Base-by-base conservation (phyloP, 1,139 yeast genomes). In the Candida tunisiensis region DNA sequence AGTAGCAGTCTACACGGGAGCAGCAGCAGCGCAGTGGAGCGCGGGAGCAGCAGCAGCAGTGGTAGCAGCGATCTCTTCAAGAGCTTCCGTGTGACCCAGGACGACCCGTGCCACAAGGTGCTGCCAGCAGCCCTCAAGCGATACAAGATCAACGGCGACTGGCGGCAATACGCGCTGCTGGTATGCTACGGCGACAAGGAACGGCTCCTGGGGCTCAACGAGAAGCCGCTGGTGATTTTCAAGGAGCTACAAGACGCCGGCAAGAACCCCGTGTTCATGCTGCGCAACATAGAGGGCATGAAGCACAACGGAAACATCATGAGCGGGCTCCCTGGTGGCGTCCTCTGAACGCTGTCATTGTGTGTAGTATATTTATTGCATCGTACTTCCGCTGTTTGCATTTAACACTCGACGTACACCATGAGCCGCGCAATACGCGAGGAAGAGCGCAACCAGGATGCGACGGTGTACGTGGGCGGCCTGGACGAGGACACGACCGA, bases 171-270 rank as follows among this genome's bases (percentile, higher is more conserved):
- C 45, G 93, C 88, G 1, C 58, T 88, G 31, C 85, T 85, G 16
- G 79, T 88, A 10, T 79, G 93, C 45, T 83, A 82, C 47, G 93
- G 91, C 12, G 93, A 83, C 47, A 75, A 77, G 43, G 96, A 88
- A 44, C 59, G 96, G 15, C 71, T 83, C 11, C 54, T 88, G 27
- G 82, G 79, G 25, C 59, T 79, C 37, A 80, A 80, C 19, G 98
- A 88, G 44, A 78, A 73, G 46, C 98, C 98, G 0, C 88, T 85
- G 10, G 62, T 69, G 17, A 73, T 85, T n/a, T 82, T 82, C 47
- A 79, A 82, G 47, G 93, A 78, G 44, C 57, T 88, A 25, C 88
- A 74, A 45, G 93, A 80, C 37, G 65, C 73, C 34, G 95, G 95
- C 1, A 65, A 77, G 39, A 82, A 78, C 42, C 96, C 98, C 0